Conservation (phyloP, 2,329 filamentous ascomycete species). For the Graphilbum fragrans region DNA sequence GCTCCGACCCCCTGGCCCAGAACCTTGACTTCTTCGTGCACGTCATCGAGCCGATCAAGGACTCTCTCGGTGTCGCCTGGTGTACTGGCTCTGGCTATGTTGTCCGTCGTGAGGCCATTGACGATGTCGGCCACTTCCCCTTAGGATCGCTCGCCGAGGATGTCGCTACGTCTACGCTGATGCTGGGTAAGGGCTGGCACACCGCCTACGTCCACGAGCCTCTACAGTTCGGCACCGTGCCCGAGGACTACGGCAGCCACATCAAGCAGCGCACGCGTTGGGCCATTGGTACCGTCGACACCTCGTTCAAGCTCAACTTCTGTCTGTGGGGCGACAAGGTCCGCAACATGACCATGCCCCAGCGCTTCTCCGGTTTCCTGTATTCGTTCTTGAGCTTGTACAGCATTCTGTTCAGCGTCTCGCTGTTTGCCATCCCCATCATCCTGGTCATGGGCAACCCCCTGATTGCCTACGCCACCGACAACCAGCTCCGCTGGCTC, state of each 20-base stretch:
- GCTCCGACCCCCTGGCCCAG: slow-evolving; percentile 44
- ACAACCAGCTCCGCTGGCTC: slow-evolving; percentile 44
- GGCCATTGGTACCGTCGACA: slow-evolving; percentile 45
- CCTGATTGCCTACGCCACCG: slow-evolving; percentile 41
- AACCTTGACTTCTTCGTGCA: slow-evolving; percentile 47
- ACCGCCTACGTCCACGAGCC: slow-evolving; percentile 48
- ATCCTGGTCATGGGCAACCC: slow-evolving; percentile 42
- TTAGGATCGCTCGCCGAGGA: slow-evolving; percentile 49
- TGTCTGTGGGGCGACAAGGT: slow-evolving; percentile 42
- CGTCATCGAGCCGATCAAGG: slow-evolving; percentile 36
- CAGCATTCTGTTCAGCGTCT: slow-evolving; percentile 36
- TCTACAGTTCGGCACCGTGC: slow-evolving; percentile 47
- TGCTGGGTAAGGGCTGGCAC: slow-evolving; percentile 49
- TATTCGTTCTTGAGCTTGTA: slow-evolving; percentile 43
- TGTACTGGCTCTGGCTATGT: slow-evolving; percentile 54
- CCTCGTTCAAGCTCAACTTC: slow-evolving; percentile 47
- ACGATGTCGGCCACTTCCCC: slow-evolving; percentile 50
- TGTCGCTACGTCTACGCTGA: slow-evolving; percentile 43
- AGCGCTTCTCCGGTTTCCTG: slow-evolving; percentile 46
- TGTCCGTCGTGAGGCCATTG: slow-evolving; percentile 44
- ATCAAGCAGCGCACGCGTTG: slow-evolving; percentile 45
- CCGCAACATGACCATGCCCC: slow-evolving; percentile 38
- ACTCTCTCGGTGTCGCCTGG: slow-evolving; percentile 43
- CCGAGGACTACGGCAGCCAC: slow-evolving; percentile 42
- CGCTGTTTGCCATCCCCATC: slow-evolving; percentile 45